A percentile compares a stretch with the other conserved stretches of the same genome.
These are phyloP conservation scores for Brasenia schreberi DNA, from an alignment of 164 flowering plant genomes.

Conservation along the genomic window DNA sequence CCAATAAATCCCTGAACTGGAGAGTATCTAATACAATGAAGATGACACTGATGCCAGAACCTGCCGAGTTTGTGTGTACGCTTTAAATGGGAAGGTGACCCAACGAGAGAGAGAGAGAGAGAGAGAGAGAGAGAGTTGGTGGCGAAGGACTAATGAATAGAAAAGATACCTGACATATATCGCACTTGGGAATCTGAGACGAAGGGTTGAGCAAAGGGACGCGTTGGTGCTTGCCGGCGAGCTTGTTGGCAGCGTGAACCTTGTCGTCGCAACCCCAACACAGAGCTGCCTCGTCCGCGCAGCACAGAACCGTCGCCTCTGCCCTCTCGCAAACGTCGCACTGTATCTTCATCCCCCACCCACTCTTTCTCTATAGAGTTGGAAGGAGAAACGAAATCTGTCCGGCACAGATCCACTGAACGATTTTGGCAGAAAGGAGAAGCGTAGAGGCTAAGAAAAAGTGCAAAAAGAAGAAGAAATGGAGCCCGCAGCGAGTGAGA, in stretches of 20 bases:
- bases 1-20: too few relatives aligned
- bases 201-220: conserved; percentile 17
- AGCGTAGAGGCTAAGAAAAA: neutral
- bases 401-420: neutral
- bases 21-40: too few relatives aligned
- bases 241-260: conserved; percentile 35
- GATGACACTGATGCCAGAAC: too few relatives aligned
- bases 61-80: too few relatives aligned
- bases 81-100: too few relatives aligned
- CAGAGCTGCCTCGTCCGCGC: conserved; percentile 35
- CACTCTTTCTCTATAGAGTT: neutral
- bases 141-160: neutral
- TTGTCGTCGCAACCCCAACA: conserved; percentile 22
- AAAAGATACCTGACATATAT: conserved; percentile 21
- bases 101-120: neutral
- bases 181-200: conserved; percentile 17
- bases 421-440: neutral
- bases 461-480: neutral
- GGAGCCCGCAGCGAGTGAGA: neutral
- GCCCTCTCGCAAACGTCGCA: conserved; percentile 30
- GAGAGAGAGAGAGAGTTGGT: neutral
- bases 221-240: conserved; percentile 25
- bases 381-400: too few relatives aligned
- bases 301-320: conserved; percentile 26
- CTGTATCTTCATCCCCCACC: conserved; percentile 21